A percentile compares a stretch with the other conserved stretches of the same genome.
Evolutionary conservation across 345 rosid genomes (phyloP).

Genomic region (Gossypium mustelinum): DNA sequence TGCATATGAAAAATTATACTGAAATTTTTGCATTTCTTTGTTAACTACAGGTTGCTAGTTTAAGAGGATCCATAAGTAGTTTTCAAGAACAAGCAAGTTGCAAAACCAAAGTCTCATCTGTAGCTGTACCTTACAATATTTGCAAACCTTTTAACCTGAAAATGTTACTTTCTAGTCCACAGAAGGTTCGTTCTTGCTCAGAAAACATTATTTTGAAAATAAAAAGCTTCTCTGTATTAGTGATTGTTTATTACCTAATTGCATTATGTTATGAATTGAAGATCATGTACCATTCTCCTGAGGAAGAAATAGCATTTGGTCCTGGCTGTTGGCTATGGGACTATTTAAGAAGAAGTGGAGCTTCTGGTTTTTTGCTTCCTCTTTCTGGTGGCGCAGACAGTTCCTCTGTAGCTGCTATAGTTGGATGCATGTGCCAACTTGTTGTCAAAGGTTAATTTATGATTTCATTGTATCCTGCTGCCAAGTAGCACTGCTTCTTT

Average conservation of each 20-base stretch:
- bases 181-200: constrained; percentile 43
- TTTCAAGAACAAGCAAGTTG: constrained; percentile 91
- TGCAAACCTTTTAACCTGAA: constrained; percentile 66
- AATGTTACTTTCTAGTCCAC: constrained; percentile 67
- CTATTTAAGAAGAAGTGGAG: constrained; percentile 93
- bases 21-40: constrained; percentile 6
- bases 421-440: constrained; percentile 99
- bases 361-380: constrained; percentile 96
- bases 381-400: constrained; percentile 98
- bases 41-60: constrained; percentile 78
- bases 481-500: neutral
- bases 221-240: neutral
- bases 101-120: constrained; percentile 57
- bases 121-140: constrained; percentile 58
- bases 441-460: constrained; percentile 67
- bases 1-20: constrained; percentile 7
- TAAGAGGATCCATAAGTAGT: constrained; percentile 80
- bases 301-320: constrained; percentile 96
- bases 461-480: neutral
- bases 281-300: constrained; percentile 78
- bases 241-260: neutral
- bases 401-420: constrained; percentile 96
- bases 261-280: constrained; percentile 23
- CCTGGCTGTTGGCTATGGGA: constrained; percentile 99
- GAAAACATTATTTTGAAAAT: constrained; percentile 2